Conservation (phyloP, 495 filamentous ascomycete genomes). For the Trichoderma virens region DNA sequence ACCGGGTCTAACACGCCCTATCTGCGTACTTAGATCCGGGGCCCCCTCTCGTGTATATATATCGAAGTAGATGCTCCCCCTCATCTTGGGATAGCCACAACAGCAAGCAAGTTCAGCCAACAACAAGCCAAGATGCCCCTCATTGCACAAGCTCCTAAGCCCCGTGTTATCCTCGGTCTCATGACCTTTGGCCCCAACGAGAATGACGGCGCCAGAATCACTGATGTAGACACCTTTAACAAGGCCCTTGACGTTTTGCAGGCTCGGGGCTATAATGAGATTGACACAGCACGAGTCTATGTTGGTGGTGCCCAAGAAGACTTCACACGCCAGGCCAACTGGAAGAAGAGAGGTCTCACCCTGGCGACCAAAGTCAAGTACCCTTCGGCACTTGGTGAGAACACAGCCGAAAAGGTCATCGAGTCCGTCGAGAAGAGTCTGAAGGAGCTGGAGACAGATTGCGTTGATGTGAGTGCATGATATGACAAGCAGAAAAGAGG, state of each 20-base stretch:
- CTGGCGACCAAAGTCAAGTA: slow-evolving; percentile 79
- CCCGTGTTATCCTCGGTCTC: slow-evolving; percentile 51
- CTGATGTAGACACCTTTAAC: slow-evolving; percentile 56
- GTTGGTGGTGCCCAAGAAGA: slow-evolving; percentile 69
- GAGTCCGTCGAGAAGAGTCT: slow-evolving; percentile 57
- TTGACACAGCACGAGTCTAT: slow-evolving; percentile 76
- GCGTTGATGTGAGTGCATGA: slow-evolving; percentile 50
- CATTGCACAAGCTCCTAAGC: slow-evolving; percentile 29
- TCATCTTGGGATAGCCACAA: too few species aligned
- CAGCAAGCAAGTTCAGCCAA: neutral
- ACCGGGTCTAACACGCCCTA: too few species aligned
- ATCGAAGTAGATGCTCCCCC: too few species aligned
- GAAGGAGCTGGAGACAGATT: slow-evolving; percentile 63
- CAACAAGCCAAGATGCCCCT: slow-evolving; percentile 26
- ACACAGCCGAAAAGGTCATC: slow-evolving; percentile 53
- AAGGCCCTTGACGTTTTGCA: slow-evolving; percentile 62
- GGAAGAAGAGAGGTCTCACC: slow-evolving; percentile 74
- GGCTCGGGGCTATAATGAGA: slow-evolving; percentile 64
- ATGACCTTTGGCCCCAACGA: slow-evolving; percentile 54
- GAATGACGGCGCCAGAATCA: slow-evolving; percentile 59
- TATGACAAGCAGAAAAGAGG: neutral
- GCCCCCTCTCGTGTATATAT: too few species aligned
- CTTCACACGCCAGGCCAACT: slow-evolving; percentile 66
- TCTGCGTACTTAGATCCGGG: too few species aligned
- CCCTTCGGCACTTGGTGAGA: slow-evolving; percentile 48